Evolutionary conservation across 148 eudicot genomes (phyloP).

Genomic region (Spergularia bocconei): DNA sequence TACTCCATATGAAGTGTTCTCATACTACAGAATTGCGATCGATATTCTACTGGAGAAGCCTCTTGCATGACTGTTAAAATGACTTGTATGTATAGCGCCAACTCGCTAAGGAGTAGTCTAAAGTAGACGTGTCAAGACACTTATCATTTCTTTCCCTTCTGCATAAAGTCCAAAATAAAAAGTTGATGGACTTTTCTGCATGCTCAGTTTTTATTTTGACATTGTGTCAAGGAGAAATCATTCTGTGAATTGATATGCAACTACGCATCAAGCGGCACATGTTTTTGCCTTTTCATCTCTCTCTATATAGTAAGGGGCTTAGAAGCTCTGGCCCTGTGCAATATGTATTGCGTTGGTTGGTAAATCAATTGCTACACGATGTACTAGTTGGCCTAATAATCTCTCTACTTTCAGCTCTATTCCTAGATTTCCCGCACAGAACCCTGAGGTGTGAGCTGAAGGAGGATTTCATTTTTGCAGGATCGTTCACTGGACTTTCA

Average conservation of each 20-base stretch:
- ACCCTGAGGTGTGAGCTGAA: slow-evolving; percentile 19
- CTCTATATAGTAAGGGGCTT: not conserved
- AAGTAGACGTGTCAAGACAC: not conserved
- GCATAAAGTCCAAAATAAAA: too few species aligned
- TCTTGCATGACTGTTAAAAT: not conserved
- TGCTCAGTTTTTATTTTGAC: too few species aligned
- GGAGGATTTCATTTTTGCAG: slow-evolving; percentile 41
- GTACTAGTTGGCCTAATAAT: not conserved
- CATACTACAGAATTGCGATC: not conserved
- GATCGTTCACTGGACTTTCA: slow-evolving; percentile 92
- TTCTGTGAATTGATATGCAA: too few species aligned
- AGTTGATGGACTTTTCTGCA: too few species aligned
- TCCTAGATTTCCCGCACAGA: not conserved
- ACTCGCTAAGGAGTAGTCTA: not conserved
- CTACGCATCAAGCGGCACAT: not conserved
- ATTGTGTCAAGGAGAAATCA: too few species aligned
- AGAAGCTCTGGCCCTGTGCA: not conserved
- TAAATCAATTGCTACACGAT: not conserved
- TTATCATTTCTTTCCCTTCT: not conserved
- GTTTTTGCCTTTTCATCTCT: not conserved
- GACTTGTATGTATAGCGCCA: not conserved
- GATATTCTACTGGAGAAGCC: not conserved
- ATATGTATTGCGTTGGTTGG: not conserved
- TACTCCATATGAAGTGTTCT: not conserved
- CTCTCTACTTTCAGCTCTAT: not conserved